Conservation (phyloP, 2,329 filamentous ascomycete species). For the Sporothrix brasiliensis region DNA sequence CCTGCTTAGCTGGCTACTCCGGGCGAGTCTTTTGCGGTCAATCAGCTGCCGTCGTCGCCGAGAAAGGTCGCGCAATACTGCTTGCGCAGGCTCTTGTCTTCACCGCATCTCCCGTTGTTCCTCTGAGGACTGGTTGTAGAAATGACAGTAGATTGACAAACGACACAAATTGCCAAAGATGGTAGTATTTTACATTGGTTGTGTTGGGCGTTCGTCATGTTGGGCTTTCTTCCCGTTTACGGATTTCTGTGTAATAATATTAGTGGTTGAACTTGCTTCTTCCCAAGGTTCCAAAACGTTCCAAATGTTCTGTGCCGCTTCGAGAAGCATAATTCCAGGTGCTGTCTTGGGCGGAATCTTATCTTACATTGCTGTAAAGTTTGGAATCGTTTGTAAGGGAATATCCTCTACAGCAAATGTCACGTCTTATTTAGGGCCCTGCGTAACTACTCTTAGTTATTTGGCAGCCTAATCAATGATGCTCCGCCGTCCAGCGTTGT, state of each 20-base stretch:
- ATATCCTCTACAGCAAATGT: constrained; percentile 17
- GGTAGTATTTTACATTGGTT: too few relatives aligned
- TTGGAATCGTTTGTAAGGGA: constrained; percentile 17
- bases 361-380: too few relatives aligned
- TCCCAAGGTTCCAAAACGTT: constrained; percentile 4
- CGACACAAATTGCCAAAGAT: too few relatives aligned
- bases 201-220: too few relatives aligned
- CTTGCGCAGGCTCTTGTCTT: background rate
- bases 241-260: too few relatives aligned
- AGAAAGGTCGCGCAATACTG: constrained; percentile 26
- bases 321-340: constrained; percentile 11
- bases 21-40: background rate
- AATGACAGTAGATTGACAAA: too few relatives aligned
- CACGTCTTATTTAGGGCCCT: background rate
- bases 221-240: too few relatives aligned
- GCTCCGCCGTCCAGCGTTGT: background rate
- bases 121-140: too few relatives aligned
- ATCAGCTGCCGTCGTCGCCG: background rate
- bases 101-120: background rate
- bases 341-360: background rate
- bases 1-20: background rate
- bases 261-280: too few relatives aligned
- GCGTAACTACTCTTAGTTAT: constrained; percentile 3
- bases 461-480: constrained; percentile 10
- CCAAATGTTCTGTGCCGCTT: constrained; percentile 22